These are phyloP conservation scores for Ophiostoma populinum DNA, from an alignment of 2,329 filamentous ascomycete species.

Conservation along the genomic window DNA sequence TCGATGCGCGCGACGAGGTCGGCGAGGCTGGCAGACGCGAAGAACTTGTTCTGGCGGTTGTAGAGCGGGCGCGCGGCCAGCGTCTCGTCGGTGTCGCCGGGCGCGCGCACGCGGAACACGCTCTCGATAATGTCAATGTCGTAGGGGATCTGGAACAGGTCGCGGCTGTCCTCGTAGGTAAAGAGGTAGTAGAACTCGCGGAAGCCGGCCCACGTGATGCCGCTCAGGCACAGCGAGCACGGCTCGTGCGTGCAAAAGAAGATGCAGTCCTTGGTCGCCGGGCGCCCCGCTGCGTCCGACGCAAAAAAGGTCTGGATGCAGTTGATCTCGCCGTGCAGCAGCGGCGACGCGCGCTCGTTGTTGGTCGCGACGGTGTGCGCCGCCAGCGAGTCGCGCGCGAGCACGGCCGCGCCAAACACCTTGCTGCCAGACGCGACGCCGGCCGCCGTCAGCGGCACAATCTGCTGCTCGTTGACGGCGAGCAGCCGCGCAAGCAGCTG, in stretches of 20 bases:
- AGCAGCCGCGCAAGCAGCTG: slow-evolving; percentile 25
- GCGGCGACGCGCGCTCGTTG: slow-evolving; percentile 34
- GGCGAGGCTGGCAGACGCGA: slow-evolving; percentile 24
- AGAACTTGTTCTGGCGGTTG: slow-evolving; percentile 39
- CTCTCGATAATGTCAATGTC: slow-evolving; percentile 39
- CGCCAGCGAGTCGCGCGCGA: slow-evolving; percentile 23
- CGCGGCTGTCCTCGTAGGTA: slow-evolving; percentile 39
- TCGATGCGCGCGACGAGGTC: slow-evolving; percentile 23
- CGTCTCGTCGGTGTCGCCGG: slow-evolving; percentile 21
- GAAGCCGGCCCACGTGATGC: slow-evolving; percentile 41
- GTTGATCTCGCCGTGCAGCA: slow-evolving; percentile 42
- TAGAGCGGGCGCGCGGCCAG: slow-evolving; percentile 27
- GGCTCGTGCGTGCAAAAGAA: slow-evolving; percentile 44
- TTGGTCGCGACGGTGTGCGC: slow-evolving; percentile 35
- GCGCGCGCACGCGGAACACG: slow-evolving; percentile 32
- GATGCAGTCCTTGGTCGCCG: slow-evolving; percentile 28
- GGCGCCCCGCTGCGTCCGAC: slow-evolving; percentile 15
- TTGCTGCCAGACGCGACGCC: slow-evolving; percentile 36
- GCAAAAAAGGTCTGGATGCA: slow-evolving; percentile 42
- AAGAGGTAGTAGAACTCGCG: slow-evolving; percentile 39
- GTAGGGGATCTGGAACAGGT: slow-evolving; percentile 36
- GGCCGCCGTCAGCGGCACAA: slow-evolving; percentile 31
- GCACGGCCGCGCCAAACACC: slow-evolving; percentile 38
- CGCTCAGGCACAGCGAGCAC: slow-evolving; percentile 38
- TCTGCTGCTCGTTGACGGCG: slow-evolving; percentile 23